phyloP scores from a whole-genome alignment of 148 eudicot genomes.

The Agrostemma githago region DNA sequence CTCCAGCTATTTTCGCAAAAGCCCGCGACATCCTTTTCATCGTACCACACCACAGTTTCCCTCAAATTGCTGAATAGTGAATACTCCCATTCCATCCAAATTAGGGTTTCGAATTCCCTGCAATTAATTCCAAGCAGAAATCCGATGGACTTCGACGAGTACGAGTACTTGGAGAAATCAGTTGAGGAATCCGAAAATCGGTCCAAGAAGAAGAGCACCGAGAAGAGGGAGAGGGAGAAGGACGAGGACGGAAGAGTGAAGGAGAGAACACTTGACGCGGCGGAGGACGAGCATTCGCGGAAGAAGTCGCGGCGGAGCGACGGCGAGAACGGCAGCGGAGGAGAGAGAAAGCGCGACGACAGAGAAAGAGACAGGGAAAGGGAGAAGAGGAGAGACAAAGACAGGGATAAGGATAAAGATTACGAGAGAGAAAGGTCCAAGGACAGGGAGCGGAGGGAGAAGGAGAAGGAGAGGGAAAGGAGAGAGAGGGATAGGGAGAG shows the following conservation, averaged over 20 bases:
- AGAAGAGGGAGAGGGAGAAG: conserved; percentile 49
- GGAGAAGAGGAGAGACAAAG: conserved; percentile 26
- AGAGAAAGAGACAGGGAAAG: conserved; percentile 28
- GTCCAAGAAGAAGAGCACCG: conserved; percentile 32
- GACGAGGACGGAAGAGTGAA: conserved; percentile 17
- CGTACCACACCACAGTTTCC: background rate
- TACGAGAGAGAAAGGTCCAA: conserved; percentile 26
- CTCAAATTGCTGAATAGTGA: conserved; percentile 3
- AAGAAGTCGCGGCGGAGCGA: conserved; percentile 43
- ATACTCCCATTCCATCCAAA: background rate
- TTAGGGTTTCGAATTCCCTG: conserved; percentile 22
- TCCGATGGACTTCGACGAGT: conserved; percentile 90
- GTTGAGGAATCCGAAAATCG: conserved; percentile 44
- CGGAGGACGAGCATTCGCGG: conserved; percentile 29
- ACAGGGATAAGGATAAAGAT: conserved; percentile 1
- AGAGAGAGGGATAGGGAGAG: conserved; percentile 27
- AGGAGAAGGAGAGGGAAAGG: conserved; percentile 17
- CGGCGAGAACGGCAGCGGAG: conserved; percentile 30
- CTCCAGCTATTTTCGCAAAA: background rate
- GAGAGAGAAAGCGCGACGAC: conserved; percentile 26
- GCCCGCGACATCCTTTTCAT: background rate
- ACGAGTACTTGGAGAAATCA: conserved; percentile 81
- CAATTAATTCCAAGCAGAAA: background rate
- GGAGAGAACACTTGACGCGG: conserved; percentile 19
- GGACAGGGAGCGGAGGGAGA: conserved; percentile 29